Evolutionary conservation across 2,329 filamentous ascomycete genomes (phyloP).

Genomic region (Claviceps pazoutovae): DNA sequence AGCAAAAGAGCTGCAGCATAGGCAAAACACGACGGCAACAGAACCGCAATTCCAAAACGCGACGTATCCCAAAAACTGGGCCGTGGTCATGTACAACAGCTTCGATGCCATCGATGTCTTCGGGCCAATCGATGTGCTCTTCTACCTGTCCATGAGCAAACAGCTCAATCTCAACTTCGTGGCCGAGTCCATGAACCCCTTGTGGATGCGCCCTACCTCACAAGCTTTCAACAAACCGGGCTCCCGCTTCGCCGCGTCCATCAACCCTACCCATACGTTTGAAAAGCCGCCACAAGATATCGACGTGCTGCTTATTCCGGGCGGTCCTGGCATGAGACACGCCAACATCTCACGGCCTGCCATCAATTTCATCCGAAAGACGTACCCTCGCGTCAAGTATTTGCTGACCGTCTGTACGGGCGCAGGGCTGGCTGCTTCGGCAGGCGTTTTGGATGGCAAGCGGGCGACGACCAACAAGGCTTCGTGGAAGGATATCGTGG

Average conservation of each 20-base stretch:
- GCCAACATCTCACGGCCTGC: constrained; percentile 17
- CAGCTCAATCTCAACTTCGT: constrained; percentile 26
- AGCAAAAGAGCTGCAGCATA: neutral
- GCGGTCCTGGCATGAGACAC: constrained; percentile 35
- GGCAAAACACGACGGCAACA: neutral
- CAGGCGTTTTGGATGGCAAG: constrained; percentile 44
- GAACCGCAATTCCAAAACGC: neutral
- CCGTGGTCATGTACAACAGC: constrained; percentile 3
- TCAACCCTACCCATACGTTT: constrained; percentile 37
- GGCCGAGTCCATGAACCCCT: constrained; percentile 23
- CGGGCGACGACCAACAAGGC: constrained; percentile 53
- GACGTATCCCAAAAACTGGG: constrained; percentile 3
- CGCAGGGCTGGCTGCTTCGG: constrained; percentile 37
- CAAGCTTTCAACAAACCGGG: constrained; percentile 6
- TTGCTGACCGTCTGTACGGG: constrained; percentile 56
- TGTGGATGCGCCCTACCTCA: constrained; percentile 19
- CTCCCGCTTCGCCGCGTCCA: constrained; percentile 17
- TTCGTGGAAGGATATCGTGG: constrained; percentile 32
- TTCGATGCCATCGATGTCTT: constrained; percentile 20
- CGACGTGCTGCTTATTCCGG: constrained; percentile 47
- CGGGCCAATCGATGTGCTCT: constrained; percentile 30
- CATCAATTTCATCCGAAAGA: constrained; percentile 24
- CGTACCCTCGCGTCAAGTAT: constrained; percentile 35
- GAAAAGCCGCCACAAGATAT: constrained; percentile 30
- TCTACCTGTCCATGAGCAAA: constrained; percentile 20